Base-by-base conservation (phyloP, 2,329 filamentous ascomycete genomes). In the Diaporthe sp. region DNA sequence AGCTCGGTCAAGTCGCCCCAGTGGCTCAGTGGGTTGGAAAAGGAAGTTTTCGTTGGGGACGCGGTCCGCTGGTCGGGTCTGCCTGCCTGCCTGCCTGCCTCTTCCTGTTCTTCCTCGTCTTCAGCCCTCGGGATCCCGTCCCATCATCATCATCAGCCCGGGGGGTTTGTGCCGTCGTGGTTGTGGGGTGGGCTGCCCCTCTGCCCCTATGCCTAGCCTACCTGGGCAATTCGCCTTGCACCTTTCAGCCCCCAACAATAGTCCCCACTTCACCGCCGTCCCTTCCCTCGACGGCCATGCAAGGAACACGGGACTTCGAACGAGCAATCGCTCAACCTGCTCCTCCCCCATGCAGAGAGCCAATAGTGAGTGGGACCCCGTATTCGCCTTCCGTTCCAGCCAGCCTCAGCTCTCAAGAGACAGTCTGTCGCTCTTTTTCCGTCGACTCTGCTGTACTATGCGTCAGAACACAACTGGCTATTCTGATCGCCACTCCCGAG, bases 221-320 rank as follows among this genome's bases (percentile, higher is more conserved):
- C 8, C 15, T 13, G 50, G 50, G 55, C 25, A 25, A 64, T 28
- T 38, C 22, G 61, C 61, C 45, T 25, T 38, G 38, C 12, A 67
- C 30, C 19, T 66, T 67, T 52, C 61, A 67, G 61, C 61, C 61
- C 61, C 61, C 61, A 67, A 67, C 45, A 67, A 52, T 52, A 67
- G 30, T 67, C 47, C 33, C 64, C 64, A 68, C 64, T 68, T 52
- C 61, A 67, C 61, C 61, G 61, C 64, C 45, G 64, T 54, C 64
- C 40, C 33, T 68, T 54, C 45, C 47, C 47, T 68, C 64, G 64
- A 54, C 38, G n/a, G n/a, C n/a, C n/a, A 68, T 68, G 64, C 64
- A 68, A 68, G 64, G 64, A 68, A 54, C 64, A 54, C 64, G 64
- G 64, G 33, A 28, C n/a, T 25, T 28, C 54, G 64, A 28, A 38